Evolutionary conservation across 768 basidiomycete genomes (phyloP), one percentile per base, ranked within the genome.

Genomic region (Panus rudis): DNA sequence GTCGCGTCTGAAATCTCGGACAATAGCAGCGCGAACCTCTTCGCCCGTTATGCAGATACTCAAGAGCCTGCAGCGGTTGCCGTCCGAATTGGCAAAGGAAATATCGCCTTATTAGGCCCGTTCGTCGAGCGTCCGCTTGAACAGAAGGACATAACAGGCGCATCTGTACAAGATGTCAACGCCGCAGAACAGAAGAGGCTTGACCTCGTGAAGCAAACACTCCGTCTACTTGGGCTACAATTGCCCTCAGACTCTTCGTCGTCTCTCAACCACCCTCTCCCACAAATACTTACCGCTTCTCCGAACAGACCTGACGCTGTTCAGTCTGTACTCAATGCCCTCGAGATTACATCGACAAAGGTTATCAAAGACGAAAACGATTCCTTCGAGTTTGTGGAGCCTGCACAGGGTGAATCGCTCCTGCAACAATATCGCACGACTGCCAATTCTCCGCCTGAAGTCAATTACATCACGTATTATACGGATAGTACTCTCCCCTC

Each of bases 331-430:
- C 49, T 66, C 12, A 54, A 53, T 7, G 62, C 75, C 16, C 53
- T 73, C 16, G 52, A 66, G 34, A 57, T 65, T 2, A 49, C 78
- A 4, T 43, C 40, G 1, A 34, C 62, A 16, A 53, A 64, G 4
- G 45, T 59, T 7, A 70, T 89, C 51, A 62, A 74, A 47, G 91
- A 90, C 53, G 64, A 66, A 2, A 80, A 80, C 42, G 88, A 97
- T 56, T 77, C 72, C 2, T 87, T 91, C 59, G 63, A 63, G 22
- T 79, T 90, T 49, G 72, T 79, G 44, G 52, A 63, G 8, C 48
- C 64, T 6, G 43, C 59, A 16, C 61, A 72, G 14, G 61, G 62
- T 23, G 51, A 48, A 35, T 42, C 55, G 12, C 45, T 71, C 8
- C 38, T 73, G 4, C 40, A 51, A 5, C 48, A 65, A 40, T 42